Evolutionary conservation across 768 basidiomycete genomes (phyloP), one percentile per base, ranked within the genome.

Genomic region (Stropharia rugosoannulata): DNA sequence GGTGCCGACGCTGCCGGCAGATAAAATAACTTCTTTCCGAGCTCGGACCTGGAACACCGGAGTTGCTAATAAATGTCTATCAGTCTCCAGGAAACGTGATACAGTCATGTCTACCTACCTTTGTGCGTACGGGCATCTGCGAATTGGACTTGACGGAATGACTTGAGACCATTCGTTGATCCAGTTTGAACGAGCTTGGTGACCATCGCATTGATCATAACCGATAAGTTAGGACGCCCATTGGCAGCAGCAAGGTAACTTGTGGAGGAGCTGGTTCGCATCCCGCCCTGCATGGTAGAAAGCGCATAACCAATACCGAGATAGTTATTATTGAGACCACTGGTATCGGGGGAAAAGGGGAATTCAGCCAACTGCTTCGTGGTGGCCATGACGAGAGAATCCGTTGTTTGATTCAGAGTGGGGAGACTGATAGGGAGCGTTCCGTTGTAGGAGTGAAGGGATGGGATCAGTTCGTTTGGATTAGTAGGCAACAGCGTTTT

Each of bases 291-390:
- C 40, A 46, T 49, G 22, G 51, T 29, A 35, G 54, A 55, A 47
- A 71, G 71, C 2, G 64, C 57, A 68, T 73, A 77, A 59, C 73
- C 70, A 22, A 75, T 51, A 7, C 73, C 73, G 5, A 74, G 62
- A 4, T 69, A 46, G 48, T 55, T 22, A 6, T 72, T 73, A 4
- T 66, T 68, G 51, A 70, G 70, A 25, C 53, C 46, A 22, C 54
- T 55, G n/a, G 63, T 70, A 57, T 77, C 75, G 9, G 62, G 54
- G 44, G 68, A 71, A 60, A 68, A 75, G 0, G 70, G 67, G 59
- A 73, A 77, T 25, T 73, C 61, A 0, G 66, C 41, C 5, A 73
- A 57, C 49, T 76, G 65, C 29, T 66, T 36, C 0, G 74, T 70
- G 1, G 77, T 72, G 8, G 66, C 66, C n/a, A 80, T 64, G 13